These are phyloP conservation scores for Flaveria ramosissima DNA, from an alignment of 129 eudicot species.

Conservation along the genomic window DNA sequence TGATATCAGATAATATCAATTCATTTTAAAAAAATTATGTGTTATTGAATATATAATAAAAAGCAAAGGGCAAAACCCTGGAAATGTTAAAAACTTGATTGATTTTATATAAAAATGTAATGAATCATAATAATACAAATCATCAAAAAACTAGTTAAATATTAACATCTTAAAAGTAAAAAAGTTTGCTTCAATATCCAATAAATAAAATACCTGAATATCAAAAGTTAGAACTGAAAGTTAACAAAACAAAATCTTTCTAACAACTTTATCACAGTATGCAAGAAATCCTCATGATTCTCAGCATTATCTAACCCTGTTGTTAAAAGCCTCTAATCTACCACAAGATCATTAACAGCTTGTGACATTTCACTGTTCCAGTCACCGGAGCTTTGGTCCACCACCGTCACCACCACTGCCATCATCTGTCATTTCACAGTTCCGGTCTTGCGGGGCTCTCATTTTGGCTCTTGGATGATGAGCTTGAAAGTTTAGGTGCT, in stretches of 20 bases:
- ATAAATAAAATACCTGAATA: not conserved
- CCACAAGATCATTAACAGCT: constrained; percentile 14
- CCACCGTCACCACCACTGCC: constrained; percentile 1
- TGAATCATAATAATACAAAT: not conserved
- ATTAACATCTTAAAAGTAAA: not conserved
- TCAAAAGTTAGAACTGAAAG: constrained; percentile 9
- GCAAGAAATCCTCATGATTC: constrained; percentile 26
- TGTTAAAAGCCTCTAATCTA: constrained; percentile 33
- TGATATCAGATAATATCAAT: not conserved
- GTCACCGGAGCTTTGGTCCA: constrained; percentile 7
- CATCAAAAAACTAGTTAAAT: not conserved
- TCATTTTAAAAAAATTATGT: not conserved
- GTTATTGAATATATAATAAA: not conserved
- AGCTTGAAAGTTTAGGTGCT: constrained; percentile 35
- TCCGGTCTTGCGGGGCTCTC: constrained; percentile 34
- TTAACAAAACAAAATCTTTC: constrained; percentile 18
- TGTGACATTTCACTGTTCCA: not conserved
- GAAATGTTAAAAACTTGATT: not conserved
- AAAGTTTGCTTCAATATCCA: not conserved
- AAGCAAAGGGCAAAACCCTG: not conserved
- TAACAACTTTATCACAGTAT: constrained; percentile 7
- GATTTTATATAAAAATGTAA: not conserved
- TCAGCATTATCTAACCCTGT: constrained; percentile 25
- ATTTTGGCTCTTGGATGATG: constrained; percentile 22
- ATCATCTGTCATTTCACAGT: constrained; percentile 25